These are phyloP conservation scores for Melampsora larici-populina DNA, from an alignment of 1,284 basidiomycete species.

Conservation along the genomic window DNA sequence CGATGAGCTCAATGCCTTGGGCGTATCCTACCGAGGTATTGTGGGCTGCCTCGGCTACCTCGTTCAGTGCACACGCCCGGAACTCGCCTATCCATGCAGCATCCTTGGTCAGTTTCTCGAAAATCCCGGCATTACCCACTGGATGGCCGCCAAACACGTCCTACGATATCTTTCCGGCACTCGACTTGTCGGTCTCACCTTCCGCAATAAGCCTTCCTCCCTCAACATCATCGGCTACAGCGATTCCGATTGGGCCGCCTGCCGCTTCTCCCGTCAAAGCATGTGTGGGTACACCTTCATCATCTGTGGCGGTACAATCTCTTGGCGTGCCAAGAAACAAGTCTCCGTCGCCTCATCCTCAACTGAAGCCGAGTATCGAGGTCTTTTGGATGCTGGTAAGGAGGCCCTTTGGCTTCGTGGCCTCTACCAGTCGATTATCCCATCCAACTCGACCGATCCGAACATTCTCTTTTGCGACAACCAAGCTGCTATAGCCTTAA, in stretches of 20 bases:
- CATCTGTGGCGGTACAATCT: not conserved
- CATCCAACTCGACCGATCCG: not conserved
- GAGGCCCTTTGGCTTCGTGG: conserved; percentile 16
- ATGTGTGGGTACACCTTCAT: not conserved
- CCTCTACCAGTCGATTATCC: no score
- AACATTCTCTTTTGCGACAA: conserved; percentile 53
- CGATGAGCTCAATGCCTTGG: not conserved
- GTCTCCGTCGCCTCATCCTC: conserved; percentile 3
- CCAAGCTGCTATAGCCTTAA: conserved; percentile 53
- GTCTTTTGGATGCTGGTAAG: conserved; percentile 11
- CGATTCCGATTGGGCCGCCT: conserved; percentile 30
- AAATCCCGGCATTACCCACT: conserved; percentile 15
- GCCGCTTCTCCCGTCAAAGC: no score
- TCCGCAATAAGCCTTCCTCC: conserved; percentile 6
- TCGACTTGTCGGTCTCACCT: conserved; percentile 2
- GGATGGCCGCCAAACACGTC: conserved; percentile 16
- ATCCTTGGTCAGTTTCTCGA: conserved; percentile 28
- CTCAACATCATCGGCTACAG: conserved; percentile 8
- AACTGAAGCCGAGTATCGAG: no score
- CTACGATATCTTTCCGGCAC: conserved; percentile 23
- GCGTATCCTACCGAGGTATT: conserved; percentile 6
- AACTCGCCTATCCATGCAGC: conserved; percentile 24
- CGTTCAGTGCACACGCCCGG: conserved; percentile 33
- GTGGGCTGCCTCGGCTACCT: conserved; percentile 27
- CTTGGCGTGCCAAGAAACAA: conserved; percentile 18